A percentile compares a stretch with the other conserved stretches of the same genome.
These are phyloP conservation scores for Lentinula sp. DNA, from an alignment of 768 basidiomycete species.

Conservation along the genomic window DNA sequence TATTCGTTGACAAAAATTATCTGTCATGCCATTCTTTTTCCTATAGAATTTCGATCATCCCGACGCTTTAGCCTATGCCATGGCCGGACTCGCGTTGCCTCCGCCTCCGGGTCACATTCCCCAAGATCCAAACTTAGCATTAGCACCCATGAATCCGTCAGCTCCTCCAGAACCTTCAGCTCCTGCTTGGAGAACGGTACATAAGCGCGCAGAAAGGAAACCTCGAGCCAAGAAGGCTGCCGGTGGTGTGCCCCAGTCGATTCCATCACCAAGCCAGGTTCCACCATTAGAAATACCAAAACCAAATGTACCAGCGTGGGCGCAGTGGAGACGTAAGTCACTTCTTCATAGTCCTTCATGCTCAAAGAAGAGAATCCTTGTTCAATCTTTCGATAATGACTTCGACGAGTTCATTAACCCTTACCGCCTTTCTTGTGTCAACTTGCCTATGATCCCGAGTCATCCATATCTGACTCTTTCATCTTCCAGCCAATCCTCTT, in stretches of 20 bases:
- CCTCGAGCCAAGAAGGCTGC: slow-evolving; percentile 21
- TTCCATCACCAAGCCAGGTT: slow-evolving; percentile 18
- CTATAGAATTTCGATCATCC: not conserved
- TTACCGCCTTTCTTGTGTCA: not conserved
- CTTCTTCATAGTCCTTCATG: not conserved
- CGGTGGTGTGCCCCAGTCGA: not conserved
- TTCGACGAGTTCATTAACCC: too few relatives aligned
- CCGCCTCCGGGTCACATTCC: not conserved
- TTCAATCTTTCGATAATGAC: not conserved
- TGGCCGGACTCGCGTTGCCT: slow-evolving; percentile 11
- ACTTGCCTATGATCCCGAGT: not conserved
- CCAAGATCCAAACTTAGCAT: not conserved
- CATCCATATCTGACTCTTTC: not conserved
- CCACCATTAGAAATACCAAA: slow-evolving; percentile 15
- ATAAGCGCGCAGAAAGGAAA: slow-evolving; percentile 15
- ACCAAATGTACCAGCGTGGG: slow-evolving; percentile 41
- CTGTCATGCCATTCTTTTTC: not conserved
- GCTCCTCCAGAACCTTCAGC: slow-evolving; percentile 30
- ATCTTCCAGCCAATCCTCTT: not conserved
- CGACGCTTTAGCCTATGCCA: not conserved
- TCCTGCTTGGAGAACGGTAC: slow-evolving; percentile 49
- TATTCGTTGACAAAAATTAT: not conserved
- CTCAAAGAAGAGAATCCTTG: too few relatives aligned
- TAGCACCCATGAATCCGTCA: slow-evolving; percentile 25
- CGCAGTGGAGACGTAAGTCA: slow-evolving; percentile 49